phyloP scores from a whole-genome alignment of 116 monocot genomes.

The Dioscorea cayenensis region DNA sequence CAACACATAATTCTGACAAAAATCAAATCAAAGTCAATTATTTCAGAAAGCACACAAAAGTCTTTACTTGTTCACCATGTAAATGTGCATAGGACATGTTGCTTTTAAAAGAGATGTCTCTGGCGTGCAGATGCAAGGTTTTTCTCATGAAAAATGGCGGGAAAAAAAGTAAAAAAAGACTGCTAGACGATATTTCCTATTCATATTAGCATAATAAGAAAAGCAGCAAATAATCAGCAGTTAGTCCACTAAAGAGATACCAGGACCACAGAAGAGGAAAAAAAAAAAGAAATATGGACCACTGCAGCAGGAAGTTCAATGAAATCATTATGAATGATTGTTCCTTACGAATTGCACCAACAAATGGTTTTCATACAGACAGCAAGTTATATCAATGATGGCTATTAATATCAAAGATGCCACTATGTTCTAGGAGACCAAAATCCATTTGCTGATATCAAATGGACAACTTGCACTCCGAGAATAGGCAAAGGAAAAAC shows the following conservation, averaged over 20 bases:
- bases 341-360: not conserved
- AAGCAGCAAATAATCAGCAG: not conserved
- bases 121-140: too few relatives aligned
- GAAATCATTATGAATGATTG: not conserved
- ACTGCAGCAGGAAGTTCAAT: not conserved
- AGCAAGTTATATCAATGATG: too few relatives aligned
- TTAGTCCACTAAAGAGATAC: not conserved
- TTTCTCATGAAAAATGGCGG: too few relatives aligned
- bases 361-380: too few relatives aligned
- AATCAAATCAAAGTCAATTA: not conserved
- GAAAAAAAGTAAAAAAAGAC: not conserved
- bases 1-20: not conserved
- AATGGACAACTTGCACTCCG: too few relatives aligned
- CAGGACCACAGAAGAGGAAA: not conserved
- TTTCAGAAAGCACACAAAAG: not conserved
- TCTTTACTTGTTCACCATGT: too few relatives aligned
- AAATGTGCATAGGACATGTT: too few relatives aligned
- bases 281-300: not conserved
- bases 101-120: too few relatives aligned
- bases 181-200: not conserved
- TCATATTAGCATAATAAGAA: not conserved
- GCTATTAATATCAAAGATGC: too few relatives aligned
- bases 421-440: too few relatives aligned
- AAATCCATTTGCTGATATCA: too few relatives aligned
- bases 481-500: too few relatives aligned